Conservation (phyloP, 306 rosid species). For the Fragaria nilgerrensis region DNA sequence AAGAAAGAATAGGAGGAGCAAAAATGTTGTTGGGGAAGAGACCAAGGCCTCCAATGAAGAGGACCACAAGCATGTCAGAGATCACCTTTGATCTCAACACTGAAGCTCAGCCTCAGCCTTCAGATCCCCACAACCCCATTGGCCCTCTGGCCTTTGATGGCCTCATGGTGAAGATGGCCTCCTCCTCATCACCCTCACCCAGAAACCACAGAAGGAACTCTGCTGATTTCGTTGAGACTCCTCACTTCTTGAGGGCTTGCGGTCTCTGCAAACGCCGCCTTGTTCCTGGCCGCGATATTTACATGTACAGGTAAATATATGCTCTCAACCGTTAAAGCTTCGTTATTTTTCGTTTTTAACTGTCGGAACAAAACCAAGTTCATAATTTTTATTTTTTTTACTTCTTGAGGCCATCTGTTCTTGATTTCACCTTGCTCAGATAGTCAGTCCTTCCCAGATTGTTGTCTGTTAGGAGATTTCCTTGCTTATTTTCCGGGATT, state of each 20-base stretch:
- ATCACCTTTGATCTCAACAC: slow-evolving; percentile 69
- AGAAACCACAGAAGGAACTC: slow-evolving; percentile 43
- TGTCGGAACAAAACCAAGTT: background rate
- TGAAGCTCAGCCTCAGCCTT: slow-evolving; percentile 21
- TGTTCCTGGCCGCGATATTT: slow-evolving; percentile 75
- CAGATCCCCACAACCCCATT: slow-evolving; percentile 28
- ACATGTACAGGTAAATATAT: slow-evolving; percentile 71
- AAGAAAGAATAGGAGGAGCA: background rate
- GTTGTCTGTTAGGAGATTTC: background rate
- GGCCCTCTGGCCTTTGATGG: slow-evolving; percentile 17
- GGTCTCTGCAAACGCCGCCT: slow-evolving; percentile 74
- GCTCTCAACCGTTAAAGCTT: background rate
- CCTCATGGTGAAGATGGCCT: slow-evolving; percentile 20
- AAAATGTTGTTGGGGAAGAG: slow-evolving; percentile 82
- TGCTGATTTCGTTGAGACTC: slow-evolving; percentile 35
- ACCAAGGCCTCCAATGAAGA: slow-evolving; percentile 70
- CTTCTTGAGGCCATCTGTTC: background rate
- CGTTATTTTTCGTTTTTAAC: background rate
- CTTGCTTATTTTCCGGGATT: background rate
- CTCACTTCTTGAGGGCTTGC: slow-evolving; percentile 67
- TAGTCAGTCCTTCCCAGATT: background rate
- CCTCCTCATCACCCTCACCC: slow-evolving; percentile 29
- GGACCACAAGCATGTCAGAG: slow-evolving; percentile 79
- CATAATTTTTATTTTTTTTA: background rate
- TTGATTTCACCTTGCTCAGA: background rate